These are phyloP conservation scores for Rhexocercosporidium sp. DNA, from an alignment of 2,329 filamentous ascomycete genomes.

Conservation along the genomic window DNA sequence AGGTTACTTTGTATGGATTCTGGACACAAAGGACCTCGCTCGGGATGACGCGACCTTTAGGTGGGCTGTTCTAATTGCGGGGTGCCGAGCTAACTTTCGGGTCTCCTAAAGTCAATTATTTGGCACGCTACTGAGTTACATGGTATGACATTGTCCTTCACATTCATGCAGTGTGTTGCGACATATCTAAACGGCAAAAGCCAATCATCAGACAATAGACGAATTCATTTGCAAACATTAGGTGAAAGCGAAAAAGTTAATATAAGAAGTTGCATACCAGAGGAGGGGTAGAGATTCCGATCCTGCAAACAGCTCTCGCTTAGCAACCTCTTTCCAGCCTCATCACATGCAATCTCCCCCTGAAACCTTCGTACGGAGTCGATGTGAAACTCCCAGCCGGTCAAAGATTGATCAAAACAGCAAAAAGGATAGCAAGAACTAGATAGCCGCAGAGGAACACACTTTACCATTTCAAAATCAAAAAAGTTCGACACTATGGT, in stretches of 20 bases:
- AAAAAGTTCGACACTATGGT: background rate
- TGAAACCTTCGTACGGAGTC: background rate
- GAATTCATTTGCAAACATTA: too few relatives aligned
- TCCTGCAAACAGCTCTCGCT: too few relatives aligned
- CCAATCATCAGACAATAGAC: too few relatives aligned
- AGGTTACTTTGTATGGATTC: too few relatives aligned
- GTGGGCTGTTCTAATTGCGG: slow-evolving; percentile 10
- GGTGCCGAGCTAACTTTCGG: background rate
- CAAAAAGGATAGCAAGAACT: background rate
- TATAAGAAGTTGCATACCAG: too few relatives aligned
- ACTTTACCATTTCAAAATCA: too few relatives aligned
- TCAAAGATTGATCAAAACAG: background rate
- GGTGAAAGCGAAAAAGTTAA: too few relatives aligned
- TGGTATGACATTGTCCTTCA: background rate
- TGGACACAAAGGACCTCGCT: background rate
- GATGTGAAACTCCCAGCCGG: too few relatives aligned
- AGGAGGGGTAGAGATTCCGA: too few relatives aligned
- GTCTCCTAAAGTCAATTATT: background rate
- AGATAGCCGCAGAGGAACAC: too few relatives aligned
- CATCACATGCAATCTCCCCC: background rate
- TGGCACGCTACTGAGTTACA: background rate
- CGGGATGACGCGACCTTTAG: slow-evolving; percentile 8
- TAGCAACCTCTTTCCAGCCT: background rate
- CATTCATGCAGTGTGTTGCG: too few relatives aligned
- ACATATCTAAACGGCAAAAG: too few relatives aligned